A percentile compares a stretch with the other conserved stretches of the same genome.
Conservation (phyloP, 2,329 filamentous ascomycete genomes). For the Claviceps africana region DNA sequence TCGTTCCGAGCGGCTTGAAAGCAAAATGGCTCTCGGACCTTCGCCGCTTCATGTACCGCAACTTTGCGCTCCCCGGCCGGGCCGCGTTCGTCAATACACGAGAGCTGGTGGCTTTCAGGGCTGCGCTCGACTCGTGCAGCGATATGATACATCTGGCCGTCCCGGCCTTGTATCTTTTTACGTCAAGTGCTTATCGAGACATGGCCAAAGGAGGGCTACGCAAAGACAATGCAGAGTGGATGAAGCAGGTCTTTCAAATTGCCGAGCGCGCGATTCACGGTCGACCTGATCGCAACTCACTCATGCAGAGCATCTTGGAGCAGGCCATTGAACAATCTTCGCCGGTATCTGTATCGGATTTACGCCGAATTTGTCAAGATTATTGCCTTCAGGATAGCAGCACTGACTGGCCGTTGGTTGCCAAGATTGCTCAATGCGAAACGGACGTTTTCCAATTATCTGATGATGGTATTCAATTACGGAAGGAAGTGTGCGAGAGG, state of each 20-base stretch:
- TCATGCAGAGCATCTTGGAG: constrained; percentile 19
- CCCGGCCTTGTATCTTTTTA: constrained; percentile 32
- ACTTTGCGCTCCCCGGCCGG: constrained; percentile 37
- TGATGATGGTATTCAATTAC: constrained; percentile 23
- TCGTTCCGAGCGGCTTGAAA: constrained; percentile 9
- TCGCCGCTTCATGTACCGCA: constrained; percentile 33
- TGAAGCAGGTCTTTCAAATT: constrained; percentile 21
- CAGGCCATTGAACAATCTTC: constrained; percentile 17
- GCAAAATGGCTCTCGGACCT: constrained; percentile 32
- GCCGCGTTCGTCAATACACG: constrained; percentile 30
- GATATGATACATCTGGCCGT: constrained; percentile 22
- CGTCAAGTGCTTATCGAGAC: constrained; percentile 15
- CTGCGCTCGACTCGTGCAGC: constrained; percentile 26
- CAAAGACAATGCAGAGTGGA: constrained; percentile 24
- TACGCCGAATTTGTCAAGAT: constrained; percentile 28
- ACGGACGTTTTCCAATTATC: constrained; percentile 31
- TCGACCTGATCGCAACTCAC: constrained; percentile 12
- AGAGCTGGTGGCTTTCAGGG: constrained; percentile 26
- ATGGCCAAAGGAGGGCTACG: constrained; percentile 15
- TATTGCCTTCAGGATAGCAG: constrained; percentile 23
- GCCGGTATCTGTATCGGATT: constrained; percentile 24
- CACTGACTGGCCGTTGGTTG: constrained; percentile 30
- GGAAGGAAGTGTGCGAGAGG: constrained; percentile 26
- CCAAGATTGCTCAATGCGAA: constrained; percentile 28
- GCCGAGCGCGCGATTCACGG: constrained; percentile 16